Percentiles rank a stretch among this genome's conserved stretches.
Evolutionary conservation across 371 early-diverging fungal species (phyloP).

Genomic region (Mortierella sp.): DNA sequence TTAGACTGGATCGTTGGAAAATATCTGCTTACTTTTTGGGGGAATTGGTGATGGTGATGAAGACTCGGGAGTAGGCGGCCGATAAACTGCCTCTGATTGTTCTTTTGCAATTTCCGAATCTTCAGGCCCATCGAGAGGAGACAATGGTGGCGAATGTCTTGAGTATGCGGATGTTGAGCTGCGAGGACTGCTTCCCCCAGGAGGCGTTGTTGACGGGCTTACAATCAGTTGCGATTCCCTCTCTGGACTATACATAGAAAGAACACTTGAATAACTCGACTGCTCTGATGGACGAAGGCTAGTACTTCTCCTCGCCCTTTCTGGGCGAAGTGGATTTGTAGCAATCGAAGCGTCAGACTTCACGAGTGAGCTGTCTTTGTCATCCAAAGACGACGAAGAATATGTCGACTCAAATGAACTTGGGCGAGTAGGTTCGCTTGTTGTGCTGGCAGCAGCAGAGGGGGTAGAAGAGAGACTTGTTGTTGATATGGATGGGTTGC

Average conservation of each 20-base stretch:
- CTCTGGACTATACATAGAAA: background rate
- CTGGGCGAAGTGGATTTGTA: background rate
- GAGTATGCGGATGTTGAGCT: slow-evolving; percentile 20
- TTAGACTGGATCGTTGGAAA: background rate
- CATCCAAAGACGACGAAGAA: background rate
- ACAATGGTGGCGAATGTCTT: slow-evolving; percentile 43
- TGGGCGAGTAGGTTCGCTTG: background rate
- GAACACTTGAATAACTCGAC: background rate
- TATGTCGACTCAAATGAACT: background rate
- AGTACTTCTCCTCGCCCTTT: background rate
- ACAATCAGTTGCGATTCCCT: slow-evolving; percentile 3
- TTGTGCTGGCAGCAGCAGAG: background rate
- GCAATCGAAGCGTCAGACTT: background rate
- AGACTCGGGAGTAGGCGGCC: slow-evolving; percentile 41
- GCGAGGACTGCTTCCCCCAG: slow-evolving; percentile 6
- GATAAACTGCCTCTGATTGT: slow-evolving; percentile 5
- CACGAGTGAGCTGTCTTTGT: background rate
- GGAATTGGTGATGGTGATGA: slow-evolving; percentile 24
- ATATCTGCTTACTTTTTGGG: slow-evolving; percentile 29
- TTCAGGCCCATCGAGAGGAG: slow-evolving; percentile 14
- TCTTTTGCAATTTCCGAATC: background rate
- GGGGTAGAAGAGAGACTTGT: background rate
- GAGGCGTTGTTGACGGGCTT: background rate
- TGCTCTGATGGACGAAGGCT: background rate
- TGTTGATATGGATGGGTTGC: background rate